Percentiles rank a stretch among this genome's conserved stretches.
These are phyloP conservation scores for Penicillium capsulatum DNA, from an alignment of 2,329 filamentous ascomycete genomes.

Conservation along the genomic window DNA sequence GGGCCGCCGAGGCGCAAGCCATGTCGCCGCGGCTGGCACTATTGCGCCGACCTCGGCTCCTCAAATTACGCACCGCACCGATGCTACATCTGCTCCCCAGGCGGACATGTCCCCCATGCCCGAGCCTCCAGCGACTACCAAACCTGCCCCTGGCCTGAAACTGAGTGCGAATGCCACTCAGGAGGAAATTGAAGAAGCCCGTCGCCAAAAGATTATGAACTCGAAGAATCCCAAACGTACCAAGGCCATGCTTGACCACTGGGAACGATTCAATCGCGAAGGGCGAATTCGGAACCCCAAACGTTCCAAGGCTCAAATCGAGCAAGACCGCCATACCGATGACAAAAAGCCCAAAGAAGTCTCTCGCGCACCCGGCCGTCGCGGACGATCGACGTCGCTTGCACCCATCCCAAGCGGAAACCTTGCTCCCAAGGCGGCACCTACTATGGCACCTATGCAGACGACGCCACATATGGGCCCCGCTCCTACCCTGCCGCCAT, in stretches of 20 bases:
- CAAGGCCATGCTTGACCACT: slow-evolving; percentile 45
- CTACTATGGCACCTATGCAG: slow-evolving; percentile 17
- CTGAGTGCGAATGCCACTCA: slow-evolving; percentile 8
- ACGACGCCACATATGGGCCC: slow-evolving; percentile 11
- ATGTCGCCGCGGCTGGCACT: slow-evolving; percentile 4
- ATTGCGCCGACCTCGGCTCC: neutral
- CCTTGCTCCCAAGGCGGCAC: slow-evolving; percentile 21
- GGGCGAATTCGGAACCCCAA: slow-evolving; percentile 44
- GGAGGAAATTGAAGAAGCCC: slow-evolving; percentile 31
- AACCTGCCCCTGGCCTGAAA: slow-evolving; percentile 12
- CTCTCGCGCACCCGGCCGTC: slow-evolving; percentile 25
- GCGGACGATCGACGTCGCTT: slow-evolving; percentile 23
- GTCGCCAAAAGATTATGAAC: slow-evolving; percentile 39
- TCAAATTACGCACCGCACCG: slow-evolving; percentile 15
- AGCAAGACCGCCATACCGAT: slow-evolving; percentile 36
- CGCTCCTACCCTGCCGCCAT: slow-evolving; percentile 15
- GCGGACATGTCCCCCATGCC: slow-evolving; percentile 15
- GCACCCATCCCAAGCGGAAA: slow-evolving; percentile 17
- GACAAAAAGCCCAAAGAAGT: slow-evolving; percentile 26
- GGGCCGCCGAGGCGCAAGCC: slow-evolving; percentile 21
- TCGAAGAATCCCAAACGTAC: slow-evolving; percentile 45
- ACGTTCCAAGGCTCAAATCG: slow-evolving; percentile 43
- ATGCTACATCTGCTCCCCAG: slow-evolving; percentile 7
- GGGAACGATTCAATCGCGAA: slow-evolving; percentile 42
- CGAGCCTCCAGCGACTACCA: slow-evolving; percentile 11